A percentile compares a stretch with the other conserved stretches of the same genome.
Conservation (phyloP, 2,329 filamentous ascomycete species). For the Lomentospora prolificans region DNA sequence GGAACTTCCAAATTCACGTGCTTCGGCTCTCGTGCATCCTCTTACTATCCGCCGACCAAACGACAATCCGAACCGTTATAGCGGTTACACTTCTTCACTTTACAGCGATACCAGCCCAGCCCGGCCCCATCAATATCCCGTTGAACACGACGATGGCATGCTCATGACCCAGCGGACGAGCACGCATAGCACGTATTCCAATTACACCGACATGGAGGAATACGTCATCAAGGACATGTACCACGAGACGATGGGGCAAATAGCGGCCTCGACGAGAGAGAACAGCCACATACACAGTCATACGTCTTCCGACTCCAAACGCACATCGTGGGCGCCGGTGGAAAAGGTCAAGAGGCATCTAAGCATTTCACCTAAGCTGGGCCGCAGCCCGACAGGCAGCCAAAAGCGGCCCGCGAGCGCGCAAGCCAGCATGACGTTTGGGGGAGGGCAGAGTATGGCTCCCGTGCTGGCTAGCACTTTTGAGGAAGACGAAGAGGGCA, state of each 20-base stretch:
- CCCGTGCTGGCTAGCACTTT: not conserved
- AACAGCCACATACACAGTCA: not conserved
- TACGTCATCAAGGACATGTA: slow-evolving; percentile 15
- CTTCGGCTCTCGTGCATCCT: not conserved
- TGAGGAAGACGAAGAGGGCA: not conserved
- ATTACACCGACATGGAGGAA: not conserved
- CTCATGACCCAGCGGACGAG: not conserved
- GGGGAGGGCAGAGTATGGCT: not conserved
- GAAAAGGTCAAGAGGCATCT: not conserved
- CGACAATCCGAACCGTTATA: not conserved
- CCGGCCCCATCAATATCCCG: not conserved
- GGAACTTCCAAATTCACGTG: not conserved
- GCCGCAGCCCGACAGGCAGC: not conserved
- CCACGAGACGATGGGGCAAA: slow-evolving; percentile 15
- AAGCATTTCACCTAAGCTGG: not conserved
- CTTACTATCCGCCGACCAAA: not conserved
- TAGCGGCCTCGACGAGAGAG: slow-evolving; percentile 12
- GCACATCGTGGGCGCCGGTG: not conserved
- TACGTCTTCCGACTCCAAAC: not conserved
- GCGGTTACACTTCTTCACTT: not conserved
- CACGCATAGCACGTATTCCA: not conserved
- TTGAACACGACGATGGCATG: not conserved
- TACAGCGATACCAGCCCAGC: not conserved
- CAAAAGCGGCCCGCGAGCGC: not conserved
- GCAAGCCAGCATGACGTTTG: not conserved